Conservation (phyloP, 805 yeast species). For the Sugiyamaella smithiae region DNA sequence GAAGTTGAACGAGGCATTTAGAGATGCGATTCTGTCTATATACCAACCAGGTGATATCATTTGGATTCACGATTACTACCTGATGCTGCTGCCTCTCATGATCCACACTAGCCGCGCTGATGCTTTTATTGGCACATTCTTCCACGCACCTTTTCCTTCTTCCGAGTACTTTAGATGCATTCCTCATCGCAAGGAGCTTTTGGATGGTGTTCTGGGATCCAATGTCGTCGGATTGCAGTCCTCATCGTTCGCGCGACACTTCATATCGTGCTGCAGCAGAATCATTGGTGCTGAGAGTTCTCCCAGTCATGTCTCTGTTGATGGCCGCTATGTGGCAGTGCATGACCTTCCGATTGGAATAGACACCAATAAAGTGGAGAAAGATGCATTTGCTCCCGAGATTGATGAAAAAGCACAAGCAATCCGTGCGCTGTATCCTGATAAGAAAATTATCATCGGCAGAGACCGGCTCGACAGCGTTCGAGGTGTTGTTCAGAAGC, state of each 20-base stretch:
- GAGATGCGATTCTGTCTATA: constrained; percentile 66
- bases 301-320: constrained; percentile 53
- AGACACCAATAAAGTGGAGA: constrained; percentile 65
- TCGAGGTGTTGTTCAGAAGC: constrained; percentile 89
- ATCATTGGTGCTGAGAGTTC: constrained; percentile 70
- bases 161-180: constrained; percentile 90
- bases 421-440: constrained; percentile 46
- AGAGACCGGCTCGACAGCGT: constrained; percentile 90
- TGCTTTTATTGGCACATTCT: constrained; percentile 70
- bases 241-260: constrained; percentile 83
- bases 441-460: constrained; percentile 76
- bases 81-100: constrained; percentile 77
- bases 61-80: constrained; percentile 90
- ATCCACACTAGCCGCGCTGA: constrained; percentile 73
- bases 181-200: constrained; percentile 73
- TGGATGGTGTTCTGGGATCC: constrained; percentile 91
- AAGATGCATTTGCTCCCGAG: constrained; percentile 36
- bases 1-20: constrained; percentile 84
- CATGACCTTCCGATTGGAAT: constrained; percentile 87
- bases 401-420: constrained; percentile 48
- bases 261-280: constrained; percentile 85
- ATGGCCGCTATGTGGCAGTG: constrained; percentile 73
- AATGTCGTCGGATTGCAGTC: constrained; percentile 85
- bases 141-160: constrained; percentile 94
- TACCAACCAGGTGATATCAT: constrained; percentile 87